These are phyloP conservation scores for Scheffersomyces amazonensis DNA, from an alignment of 805 yeast genomes.

Conservation along the genomic window DNA sequence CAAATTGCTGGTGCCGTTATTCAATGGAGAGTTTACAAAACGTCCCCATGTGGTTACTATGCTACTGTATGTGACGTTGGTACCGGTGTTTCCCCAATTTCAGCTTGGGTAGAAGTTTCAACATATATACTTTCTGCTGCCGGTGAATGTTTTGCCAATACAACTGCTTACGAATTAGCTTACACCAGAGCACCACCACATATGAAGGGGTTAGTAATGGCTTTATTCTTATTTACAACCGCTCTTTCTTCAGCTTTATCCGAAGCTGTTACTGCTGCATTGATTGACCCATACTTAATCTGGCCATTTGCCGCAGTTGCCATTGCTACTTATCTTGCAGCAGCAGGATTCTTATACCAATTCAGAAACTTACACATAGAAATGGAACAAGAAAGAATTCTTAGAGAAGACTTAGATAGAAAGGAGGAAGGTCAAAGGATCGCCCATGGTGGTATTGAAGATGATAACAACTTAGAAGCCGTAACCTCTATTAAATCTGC, in stretches of 20 bases:
- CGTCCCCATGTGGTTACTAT: slow-evolving; percentile 51
- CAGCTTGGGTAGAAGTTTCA: slow-evolving; percentile 25
- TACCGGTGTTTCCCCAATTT: slow-evolving; percentile 20
- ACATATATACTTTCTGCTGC: slow-evolving; percentile 43
- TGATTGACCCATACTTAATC: slow-evolving; percentile 39
- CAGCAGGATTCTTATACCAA: slow-evolving; percentile 26
- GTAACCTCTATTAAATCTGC: slow-evolving; percentile 29
- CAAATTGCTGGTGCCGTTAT: slow-evolving; percentile 50
- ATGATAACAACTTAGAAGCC: slow-evolving; percentile 19
- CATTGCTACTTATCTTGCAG: slow-evolving; percentile 29
- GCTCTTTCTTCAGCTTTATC: slow-evolving; percentile 49
- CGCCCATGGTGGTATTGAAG: slow-evolving; percentile 16
- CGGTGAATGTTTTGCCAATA: slow-evolving; percentile 52
- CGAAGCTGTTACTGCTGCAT: slow-evolving; percentile 39
- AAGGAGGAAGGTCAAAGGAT: slow-evolving; percentile 2
- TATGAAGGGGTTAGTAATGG: slow-evolving; percentile 51
- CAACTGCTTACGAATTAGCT: slow-evolving; percentile 53
- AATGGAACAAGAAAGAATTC: slow-evolving; percentile 34
- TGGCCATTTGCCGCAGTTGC: slow-evolving; percentile 42
- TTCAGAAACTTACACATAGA: slow-evolving; percentile 38
- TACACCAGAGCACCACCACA: slow-evolving; percentile 50
- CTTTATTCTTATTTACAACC: slow-evolving; percentile 40
- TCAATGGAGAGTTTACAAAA: slow-evolving; percentile 45
- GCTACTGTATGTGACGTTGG: slow-evolving; percentile 35
- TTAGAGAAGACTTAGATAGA: slow-evolving; percentile 16